Conservation (phyloP, 768 basidiomycete species). For the Pulveroboletus sp. region DNA sequence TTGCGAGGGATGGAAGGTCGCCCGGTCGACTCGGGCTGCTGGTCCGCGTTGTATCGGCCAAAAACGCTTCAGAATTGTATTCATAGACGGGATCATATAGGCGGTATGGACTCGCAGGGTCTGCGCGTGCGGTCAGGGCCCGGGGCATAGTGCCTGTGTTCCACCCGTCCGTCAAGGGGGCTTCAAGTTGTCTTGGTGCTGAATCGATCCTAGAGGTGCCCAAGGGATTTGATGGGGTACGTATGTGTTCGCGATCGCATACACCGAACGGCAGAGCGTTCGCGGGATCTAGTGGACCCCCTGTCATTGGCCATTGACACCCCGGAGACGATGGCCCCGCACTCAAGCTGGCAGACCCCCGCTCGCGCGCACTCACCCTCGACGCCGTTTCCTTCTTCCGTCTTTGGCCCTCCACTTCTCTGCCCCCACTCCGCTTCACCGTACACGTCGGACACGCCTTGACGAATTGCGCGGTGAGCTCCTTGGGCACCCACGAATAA, state of each 20-base stretch:
- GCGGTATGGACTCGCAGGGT: background rate
- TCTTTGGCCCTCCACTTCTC: constrained; percentile 13
- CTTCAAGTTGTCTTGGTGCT: background rate
- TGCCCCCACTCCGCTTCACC: constrained; percentile 40
- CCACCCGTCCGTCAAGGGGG: constrained; percentile 2
- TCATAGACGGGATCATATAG: background rate
- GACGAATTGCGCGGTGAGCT: constrained; percentile 76
- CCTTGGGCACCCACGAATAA: constrained; percentile 85
- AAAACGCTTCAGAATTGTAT: background rate
- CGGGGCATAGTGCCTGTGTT: background rate
- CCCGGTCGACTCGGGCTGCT: background rate
- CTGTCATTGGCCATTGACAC: constrained; percentile 26
- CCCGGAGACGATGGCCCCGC: background rate
- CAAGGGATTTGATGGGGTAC: too few relatives aligned
- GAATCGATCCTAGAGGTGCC: background rate
- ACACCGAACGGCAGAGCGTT: constrained; percentile 16
- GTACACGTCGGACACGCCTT: constrained; percentile 76
- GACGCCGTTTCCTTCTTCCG: background rate
- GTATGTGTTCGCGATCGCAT: constrained; percentile 3
- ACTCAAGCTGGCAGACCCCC: too few relatives aligned
- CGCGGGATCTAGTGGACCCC: constrained; percentile 26
- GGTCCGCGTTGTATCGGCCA: background rate
- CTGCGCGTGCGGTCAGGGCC: background rate
- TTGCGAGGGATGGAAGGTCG: constrained; percentile 14
- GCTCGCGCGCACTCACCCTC: too few relatives aligned